Evolutionary conservation across 108 stramenopile species (phyloP).

Genomic region (Pseudonitzschia multiseries): DNA sequence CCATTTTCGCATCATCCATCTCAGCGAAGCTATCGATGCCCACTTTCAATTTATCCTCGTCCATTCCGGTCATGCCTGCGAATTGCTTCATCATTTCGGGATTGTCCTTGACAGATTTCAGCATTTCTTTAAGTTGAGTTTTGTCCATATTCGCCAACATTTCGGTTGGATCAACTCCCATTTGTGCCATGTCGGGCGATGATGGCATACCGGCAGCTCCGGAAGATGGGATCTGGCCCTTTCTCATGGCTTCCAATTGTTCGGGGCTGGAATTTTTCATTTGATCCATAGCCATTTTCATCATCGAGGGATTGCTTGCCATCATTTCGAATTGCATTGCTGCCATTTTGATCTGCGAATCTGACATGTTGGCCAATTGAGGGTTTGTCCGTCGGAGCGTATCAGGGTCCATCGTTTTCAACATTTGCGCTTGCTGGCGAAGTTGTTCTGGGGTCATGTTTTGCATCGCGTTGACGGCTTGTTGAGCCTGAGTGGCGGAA

Average conservation of each 20-base stretch:
- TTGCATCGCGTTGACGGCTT: conserved; percentile 42
- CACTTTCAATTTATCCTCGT: conserved; percentile 57
- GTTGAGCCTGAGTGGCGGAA: conserved; percentile 9
- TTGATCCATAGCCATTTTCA: conserved; percentile 70
- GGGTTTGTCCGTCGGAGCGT: conserved; percentile 62
- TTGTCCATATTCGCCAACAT: conserved; percentile 69
- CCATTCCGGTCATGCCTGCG: conserved; percentile 37
- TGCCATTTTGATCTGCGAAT: conserved; percentile 57
- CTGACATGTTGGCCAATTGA: conserved; percentile 61
- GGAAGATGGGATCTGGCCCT: conserved; percentile 3
- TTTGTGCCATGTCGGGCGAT: conserved; percentile 7
- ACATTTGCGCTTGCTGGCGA: conserved; percentile 54
- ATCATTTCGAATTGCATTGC: conserved; percentile 68
- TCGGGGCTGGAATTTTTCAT: conserved; percentile 61
- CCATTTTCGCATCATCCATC: conserved; percentile 70
- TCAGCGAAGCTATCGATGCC: conserved; percentile 59
- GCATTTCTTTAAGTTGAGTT: conserved; percentile 57
- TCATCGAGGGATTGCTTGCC: conserved; percentile 69
- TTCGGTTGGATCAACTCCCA: conserved; percentile 45
- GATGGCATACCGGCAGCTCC: neutral
- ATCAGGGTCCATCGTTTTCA: conserved; percentile 55
- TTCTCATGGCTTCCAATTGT: conserved; percentile 50
- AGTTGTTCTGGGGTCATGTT: conserved; percentile 71
- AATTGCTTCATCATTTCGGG: conserved; percentile 71
- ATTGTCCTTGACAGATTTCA: conserved; percentile 70